Evolutionary conservation across 306 rosid genomes (phyloP), one percentile per base, ranked within the genome.

Genomic region (Elaeagnus macrophylla): DNA sequence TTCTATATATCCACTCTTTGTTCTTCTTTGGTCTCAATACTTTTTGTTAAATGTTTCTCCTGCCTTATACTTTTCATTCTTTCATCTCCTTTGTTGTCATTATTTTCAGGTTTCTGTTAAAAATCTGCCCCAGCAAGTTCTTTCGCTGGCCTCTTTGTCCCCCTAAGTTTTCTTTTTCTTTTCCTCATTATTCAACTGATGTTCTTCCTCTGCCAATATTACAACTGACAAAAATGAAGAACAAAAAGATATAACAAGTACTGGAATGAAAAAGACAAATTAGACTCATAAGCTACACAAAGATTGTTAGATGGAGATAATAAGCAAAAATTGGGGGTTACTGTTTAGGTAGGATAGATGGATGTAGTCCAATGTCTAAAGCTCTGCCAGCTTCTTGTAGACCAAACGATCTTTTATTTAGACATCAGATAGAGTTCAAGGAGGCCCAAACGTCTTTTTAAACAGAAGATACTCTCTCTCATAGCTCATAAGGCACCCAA

Each of bases 61-160:
- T 15, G 41, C 51, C 25, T 51, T 20, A 48, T 61, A 25, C 48
- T 20, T 41, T 49, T 39, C 12, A 4, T 20, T 2, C 4, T 41
- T 15, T 12, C 39, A 9, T 18, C 37, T 8, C 54, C 49, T 13
- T 37, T 16, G 17, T 56, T 40, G 36, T 49, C 20, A 10, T 39
- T 37, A 43, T 5, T 13, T 37, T 12, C 42, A 9, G 11, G 40
- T 19, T 44, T 35, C 50, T 17, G 13, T 15, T 1, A 7, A 6
- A 48, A 7, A 19, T 71, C 43, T 6, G 72, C 79, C 56, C 73
- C 61, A 42, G 69, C 78, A 10, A 71, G 49, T 47, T 80, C 88
- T 62, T 56, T 69, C 7, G 19, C 16, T 19, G 41, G 12, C 14
- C 46, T 43, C 53, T 39, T 60, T 39, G 50, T 46, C 46, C 50